Conservation (phyloP, 768 basidiomycete genomes). For the Kwoniella pini region DNA sequence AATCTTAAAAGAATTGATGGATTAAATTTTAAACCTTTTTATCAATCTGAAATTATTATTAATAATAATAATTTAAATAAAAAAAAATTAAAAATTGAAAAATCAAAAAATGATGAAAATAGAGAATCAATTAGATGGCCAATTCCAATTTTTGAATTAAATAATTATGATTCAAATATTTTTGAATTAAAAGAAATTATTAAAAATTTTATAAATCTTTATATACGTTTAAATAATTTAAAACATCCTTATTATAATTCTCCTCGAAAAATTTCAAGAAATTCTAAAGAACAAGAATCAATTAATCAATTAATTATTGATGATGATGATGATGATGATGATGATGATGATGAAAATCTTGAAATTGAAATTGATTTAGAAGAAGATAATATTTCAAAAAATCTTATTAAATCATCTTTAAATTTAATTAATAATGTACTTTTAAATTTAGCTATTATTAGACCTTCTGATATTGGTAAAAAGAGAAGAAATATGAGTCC, state of each 20-base stretch:
- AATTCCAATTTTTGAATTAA: not conserved
- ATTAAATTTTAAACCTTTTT: too few relatives aligned
- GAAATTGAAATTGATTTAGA: slow-evolving; percentile 4
- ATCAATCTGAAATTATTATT: too few relatives aligned
- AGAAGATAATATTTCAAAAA: slow-evolving; percentile 1
- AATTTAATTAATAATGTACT: slow-evolving; percentile 15
- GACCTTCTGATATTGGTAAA: slow-evolving; percentile 7
- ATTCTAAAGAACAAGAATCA: too few relatives aligned
- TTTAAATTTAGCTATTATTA: slow-evolving; percentile 10
- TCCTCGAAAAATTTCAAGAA: not conserved
- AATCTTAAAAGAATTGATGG: too few relatives aligned
- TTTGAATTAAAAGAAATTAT: not conserved
- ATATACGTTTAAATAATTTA: not conserved
- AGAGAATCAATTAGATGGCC: not conserved
- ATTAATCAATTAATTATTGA: too few relatives aligned
- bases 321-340: too few relatives aligned
- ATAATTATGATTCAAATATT: not conserved
- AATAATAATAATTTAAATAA: not conserved
- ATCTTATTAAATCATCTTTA: slow-evolving; percentile 8
- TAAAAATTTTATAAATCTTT: not conserved
- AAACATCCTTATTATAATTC: not conserved
- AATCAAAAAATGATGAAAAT: not conserved
- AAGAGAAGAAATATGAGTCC: slow-evolving; percentile 10
- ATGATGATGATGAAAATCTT: not conserved
- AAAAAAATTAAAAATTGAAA: not conserved